These are phyloP conservation scores for Geum urbanum DNA, from an alignment of 306 rosid species.

Conservation along the genomic window DNA sequence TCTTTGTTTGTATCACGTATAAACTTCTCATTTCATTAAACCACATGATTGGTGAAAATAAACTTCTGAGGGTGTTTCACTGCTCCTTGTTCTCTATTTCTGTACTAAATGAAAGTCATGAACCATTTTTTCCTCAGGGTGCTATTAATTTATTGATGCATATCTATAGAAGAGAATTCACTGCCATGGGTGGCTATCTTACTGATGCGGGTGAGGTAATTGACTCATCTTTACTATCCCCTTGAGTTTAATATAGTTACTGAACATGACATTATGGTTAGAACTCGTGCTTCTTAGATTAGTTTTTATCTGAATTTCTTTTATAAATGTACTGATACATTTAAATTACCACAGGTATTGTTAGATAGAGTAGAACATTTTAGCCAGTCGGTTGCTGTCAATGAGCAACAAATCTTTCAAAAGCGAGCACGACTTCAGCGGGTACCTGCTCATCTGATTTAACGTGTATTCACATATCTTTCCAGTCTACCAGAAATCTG, in stretches of 20 bases:
- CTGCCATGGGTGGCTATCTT: conserved; percentile 94
- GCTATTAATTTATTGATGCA: conserved; percentile 92
- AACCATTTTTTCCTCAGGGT: conserved; percentile 57
- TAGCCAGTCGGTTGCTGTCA: conserved; percentile 66
- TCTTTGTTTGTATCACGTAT: neutral
- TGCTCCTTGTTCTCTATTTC: conserved; percentile 5
- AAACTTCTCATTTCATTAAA: neutral
- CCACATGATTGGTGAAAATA: neutral
- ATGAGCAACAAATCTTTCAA: conserved; percentile 89
- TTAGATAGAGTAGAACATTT: conserved; percentile 86
- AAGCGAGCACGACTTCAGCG: conserved; percentile 87
- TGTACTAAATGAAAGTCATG: conserved; percentile 17
- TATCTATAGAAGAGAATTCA: conserved; percentile 79
- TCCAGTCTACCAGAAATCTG: neutral
- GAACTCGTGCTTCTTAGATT: neutral
- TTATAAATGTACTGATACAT: conserved; percentile 18
- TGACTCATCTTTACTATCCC: conserved; percentile 24
- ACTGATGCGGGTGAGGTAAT: conserved; percentile 96
- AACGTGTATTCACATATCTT: neutral
- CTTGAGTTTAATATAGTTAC: neutral
- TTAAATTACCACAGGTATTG: conserved; percentile 49
- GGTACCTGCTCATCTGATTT: conserved; percentile 42
- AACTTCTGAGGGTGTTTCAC: conserved; percentile 12
- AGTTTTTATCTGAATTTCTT: neutral
- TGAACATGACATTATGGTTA: neutral